Conservation (phyloP, 2,329 filamentous ascomycete genomes). For the Hypoxylon sp. region DNA sequence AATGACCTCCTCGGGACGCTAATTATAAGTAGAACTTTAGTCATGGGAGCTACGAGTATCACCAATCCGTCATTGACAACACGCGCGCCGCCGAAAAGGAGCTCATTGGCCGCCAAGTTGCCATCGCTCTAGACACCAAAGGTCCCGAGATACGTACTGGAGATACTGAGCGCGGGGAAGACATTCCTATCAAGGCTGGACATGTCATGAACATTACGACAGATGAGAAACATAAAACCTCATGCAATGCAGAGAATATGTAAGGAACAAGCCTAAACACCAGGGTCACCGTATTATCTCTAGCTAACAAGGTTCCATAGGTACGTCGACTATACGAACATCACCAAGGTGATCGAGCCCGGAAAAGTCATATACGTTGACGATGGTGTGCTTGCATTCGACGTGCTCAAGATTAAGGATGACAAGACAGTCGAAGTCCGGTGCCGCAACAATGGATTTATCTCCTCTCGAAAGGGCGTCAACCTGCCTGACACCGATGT, state of each 20-base stretch:
- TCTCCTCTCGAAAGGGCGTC: constrained; percentile 99
- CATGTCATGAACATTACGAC: constrained; percentile 95
- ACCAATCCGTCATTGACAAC: constrained; percentile 98
- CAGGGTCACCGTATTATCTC: background rate
- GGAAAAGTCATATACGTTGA: constrained; percentile 98
- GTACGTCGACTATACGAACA: constrained; percentile 99
- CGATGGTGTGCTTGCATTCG: constrained; percentile 96
- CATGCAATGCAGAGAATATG: constrained; percentile 94
- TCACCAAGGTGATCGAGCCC: constrained; percentile 94
- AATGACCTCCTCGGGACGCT: background rate
- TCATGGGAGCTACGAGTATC: constrained; percentile 94
- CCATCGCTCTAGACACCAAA: constrained; percentile 89
- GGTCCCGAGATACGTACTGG: constrained; percentile 74
- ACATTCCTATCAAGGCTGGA: constrained; percentile 88
- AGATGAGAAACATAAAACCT: constrained; percentile 89
- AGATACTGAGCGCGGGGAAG: constrained; percentile 85
- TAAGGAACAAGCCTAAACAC: constrained; percentile 61
- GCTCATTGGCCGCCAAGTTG: constrained; percentile 86
- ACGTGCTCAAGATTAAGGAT: constrained; percentile 89
- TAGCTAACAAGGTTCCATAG: constrained; percentile 60
- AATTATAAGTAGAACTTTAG: constrained; percentile 79
- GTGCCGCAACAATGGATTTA: constrained; percentile 97
- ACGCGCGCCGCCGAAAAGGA: constrained; percentile 86
- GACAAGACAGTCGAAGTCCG: constrained; percentile 89
- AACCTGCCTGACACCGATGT: constrained; percentile 99